Evolutionary conservation across 139 green algal genomes (phyloP).

Genomic region (Edaphochlamys debaryana): DNA sequence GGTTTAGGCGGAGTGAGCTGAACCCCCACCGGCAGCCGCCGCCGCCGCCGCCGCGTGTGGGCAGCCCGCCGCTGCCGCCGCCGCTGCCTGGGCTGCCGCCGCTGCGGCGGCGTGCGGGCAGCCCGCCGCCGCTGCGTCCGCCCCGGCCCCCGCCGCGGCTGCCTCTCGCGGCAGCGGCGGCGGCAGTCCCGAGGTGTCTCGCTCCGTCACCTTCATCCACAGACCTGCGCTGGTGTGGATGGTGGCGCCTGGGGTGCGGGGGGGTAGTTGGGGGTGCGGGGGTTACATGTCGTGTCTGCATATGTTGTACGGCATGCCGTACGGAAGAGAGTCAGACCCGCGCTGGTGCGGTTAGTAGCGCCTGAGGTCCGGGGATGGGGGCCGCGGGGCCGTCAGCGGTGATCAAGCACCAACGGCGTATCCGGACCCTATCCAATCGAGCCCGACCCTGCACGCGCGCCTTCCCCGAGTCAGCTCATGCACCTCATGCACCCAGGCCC

Average conservation of each 20-base stretch:
- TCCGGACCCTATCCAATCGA: no score
- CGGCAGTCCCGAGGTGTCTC: constrained; percentile 13
- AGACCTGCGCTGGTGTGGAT: constrained; percentile 88
- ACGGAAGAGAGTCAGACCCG: neutral
- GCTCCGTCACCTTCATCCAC: constrained; percentile 57
- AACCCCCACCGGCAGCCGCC: neutral
- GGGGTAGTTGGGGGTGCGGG: no score
- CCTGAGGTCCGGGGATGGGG: no score
- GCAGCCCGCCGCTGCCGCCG: no score
- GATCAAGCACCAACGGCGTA: no score
- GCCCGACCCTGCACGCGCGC: no score
- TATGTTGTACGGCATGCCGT: neutral
- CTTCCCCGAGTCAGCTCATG: no score
- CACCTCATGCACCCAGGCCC: no score
- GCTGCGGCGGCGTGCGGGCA: neutral
- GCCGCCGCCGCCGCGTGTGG: no score
- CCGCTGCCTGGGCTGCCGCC: neutral
- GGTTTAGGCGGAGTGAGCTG: no score
- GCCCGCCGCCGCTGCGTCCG: neutral
- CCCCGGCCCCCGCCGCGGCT: neutral
- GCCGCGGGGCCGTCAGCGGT: no score
- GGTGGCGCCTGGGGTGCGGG: constrained; percentile 80
- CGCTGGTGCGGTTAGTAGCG: no score
- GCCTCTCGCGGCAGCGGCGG: neutral
- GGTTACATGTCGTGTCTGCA: neutral